Percentiles rank a stretch among this genome's conserved stretches.
Conservation (phyloP, 2,329 filamentous ascomycete species). For the Pestalotiopsis fici region DNA sequence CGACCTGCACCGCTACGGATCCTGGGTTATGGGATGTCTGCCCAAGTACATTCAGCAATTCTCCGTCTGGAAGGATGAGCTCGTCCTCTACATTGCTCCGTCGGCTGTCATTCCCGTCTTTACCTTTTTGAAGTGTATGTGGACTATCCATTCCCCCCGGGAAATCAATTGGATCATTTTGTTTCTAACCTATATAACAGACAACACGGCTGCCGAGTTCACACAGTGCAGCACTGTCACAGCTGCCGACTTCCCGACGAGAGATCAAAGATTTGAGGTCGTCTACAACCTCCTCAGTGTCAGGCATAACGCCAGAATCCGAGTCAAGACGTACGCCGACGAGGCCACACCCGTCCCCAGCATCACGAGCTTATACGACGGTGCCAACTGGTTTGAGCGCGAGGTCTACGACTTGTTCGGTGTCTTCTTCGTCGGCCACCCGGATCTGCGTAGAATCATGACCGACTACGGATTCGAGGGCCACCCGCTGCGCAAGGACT, state of each 20-base stretch:
- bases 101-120: constrained; percentile 89
- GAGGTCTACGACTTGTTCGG: constrained; percentile 98
- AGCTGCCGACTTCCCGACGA: constrained; percentile 92
- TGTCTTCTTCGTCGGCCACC: constrained; percentile 94
- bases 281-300: constrained; percentile 97
- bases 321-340: constrained; percentile 98
- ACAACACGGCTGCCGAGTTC: constrained; percentile 96
- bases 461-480: constrained; percentile 99
- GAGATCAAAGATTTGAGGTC: constrained; percentile 94
- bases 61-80: constrained; percentile 99
- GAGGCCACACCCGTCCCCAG: constrained; percentile 93
- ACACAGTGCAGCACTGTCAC: constrained; percentile 93
- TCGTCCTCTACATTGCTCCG: constrained; percentile 90
- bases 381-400: constrained; percentile 98
- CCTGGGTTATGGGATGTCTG: constrained; percentile 94
- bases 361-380: constrained; percentile 83
- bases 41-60: constrained; percentile 99
- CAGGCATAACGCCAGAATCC: constrained; percentile 93
- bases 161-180: constrained; percentile 8
- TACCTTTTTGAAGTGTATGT: constrained; percentile 80
- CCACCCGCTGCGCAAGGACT: constrained; percentile 95
- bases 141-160: not conserved
- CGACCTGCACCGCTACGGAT: constrained; percentile 88
- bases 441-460: constrained; percentile 96
- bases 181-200: constrained; percentile 36